Evolutionary conservation across 768 basidiomycete species (phyloP), one percentile per base, ranked within the genome.

Genomic region (Mycena filopes): DNA sequence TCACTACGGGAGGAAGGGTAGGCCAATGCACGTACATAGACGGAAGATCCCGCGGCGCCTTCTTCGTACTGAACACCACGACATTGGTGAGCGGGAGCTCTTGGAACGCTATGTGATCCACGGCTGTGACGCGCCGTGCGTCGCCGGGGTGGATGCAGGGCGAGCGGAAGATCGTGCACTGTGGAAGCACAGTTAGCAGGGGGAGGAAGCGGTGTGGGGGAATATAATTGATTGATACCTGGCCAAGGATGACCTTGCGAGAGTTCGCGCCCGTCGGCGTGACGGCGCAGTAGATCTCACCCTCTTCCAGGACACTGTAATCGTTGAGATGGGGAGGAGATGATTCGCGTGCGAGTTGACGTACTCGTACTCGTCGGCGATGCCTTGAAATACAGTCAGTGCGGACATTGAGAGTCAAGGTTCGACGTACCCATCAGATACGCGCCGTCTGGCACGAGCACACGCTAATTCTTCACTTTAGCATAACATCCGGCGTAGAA

Each of bases 141-240:
- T 70, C 69, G 11, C 70, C 70, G 2, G 70, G 70, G 28, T 70
- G 70, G 13, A 68, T 54, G 26, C 63, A 65, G 2, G 70, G 70
- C 16, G 66, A 64, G 21, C 70, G 67, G 28, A 67, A 70, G 10
- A 70, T 68, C 16, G 70, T 70, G 60, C 68, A 69, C 60, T 3
- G 18, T 20, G 4, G 25, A 42, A 18, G 38, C 18, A 28, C 12
- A 13, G 8, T 16, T 9, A 7, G 1, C 20, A 26, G 18, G 33
- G 3, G 12, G 7, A 18, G n/a, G 26, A 29, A 36, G 29, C 9
- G 21, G 23, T 23, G 2, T 29, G 18, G 7, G 23, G 8, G 8
- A 31, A 51, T 42, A 12, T 23, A 10, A 23, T n/a, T n/a, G n/a
- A n/a, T n/a, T n/a, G n/a, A n/a, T n/a, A 67, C 68, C 53, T 65